These are phyloP conservation scores for Scheffersomyces segobiensis DNA, from an alignment of 1,139 yeast genomes.

Conservation along the genomic window DNA sequence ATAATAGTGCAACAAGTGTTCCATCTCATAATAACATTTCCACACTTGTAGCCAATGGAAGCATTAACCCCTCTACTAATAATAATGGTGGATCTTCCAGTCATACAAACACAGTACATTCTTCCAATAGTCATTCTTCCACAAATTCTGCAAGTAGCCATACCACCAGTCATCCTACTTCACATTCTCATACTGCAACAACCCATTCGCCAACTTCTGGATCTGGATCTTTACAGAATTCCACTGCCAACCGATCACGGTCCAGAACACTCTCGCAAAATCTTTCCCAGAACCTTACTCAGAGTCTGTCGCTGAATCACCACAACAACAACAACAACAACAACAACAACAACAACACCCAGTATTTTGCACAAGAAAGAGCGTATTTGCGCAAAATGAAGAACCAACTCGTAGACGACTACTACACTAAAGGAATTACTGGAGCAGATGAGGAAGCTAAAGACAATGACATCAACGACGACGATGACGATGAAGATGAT, in stretches of 20 bases:
- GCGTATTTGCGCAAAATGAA: slow-evolving; percentile 66
- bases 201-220: background rate
- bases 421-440: slow-evolving; percentile 61
- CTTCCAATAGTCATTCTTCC: background rate
- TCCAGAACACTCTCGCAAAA: slow-evolving; percentile 24
- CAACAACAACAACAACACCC: slow-evolving; percentile 22
- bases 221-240: background rate
- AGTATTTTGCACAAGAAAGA: slow-evolving; percentile 65
- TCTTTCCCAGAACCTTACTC: slow-evolving; percentile 8
- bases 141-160: background rate
- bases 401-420: slow-evolving; percentile 67
- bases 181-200: background rate
- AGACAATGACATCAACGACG: slow-evolving; percentile 14
- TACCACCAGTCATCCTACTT: background rate
- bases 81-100: background rate
- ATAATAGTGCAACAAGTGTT: background rate
- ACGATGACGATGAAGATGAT: slow-evolving; percentile 30
- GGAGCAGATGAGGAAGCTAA: slow-evolving; percentile 31
- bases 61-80: background rate
- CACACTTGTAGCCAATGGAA: background rate
- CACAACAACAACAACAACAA: slow-evolving; percentile 22
- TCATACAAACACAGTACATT: background rate
- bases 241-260: slow-evolving; percentile 12
- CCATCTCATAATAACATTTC: background rate
- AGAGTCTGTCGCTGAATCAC: too few relatives aligned